Evolutionary conservation across 1,284 basidiomycete genomes (phyloP).

Genomic region (Cutaneotrichosporon mucoides): DNA sequence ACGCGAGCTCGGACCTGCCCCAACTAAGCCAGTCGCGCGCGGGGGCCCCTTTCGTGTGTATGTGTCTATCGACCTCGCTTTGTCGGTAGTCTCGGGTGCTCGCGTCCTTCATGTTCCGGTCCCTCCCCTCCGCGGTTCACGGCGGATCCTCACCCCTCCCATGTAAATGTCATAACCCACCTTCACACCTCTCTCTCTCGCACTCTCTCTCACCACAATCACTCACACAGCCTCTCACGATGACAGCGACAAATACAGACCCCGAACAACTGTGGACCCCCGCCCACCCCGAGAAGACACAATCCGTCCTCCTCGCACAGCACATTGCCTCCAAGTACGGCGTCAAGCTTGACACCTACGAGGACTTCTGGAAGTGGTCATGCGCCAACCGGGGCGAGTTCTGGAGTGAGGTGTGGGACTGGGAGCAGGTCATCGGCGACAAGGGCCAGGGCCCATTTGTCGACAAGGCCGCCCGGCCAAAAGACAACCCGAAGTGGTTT

Average conservation of each 20-base stretch:
- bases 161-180: too few relatives aligned
- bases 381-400: slow-evolving; percentile 60
- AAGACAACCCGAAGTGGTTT: slow-evolving; percentile 77
- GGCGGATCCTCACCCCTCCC: too few relatives aligned
- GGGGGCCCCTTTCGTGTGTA: too few relatives aligned
- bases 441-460: slow-evolving; percentile 57
- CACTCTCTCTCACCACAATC: background rate
- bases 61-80: too few relatives aligned
- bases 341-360: slow-evolving; percentile 58
- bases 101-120: too few relatives aligned
- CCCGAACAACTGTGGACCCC: slow-evolving; percentile 55
- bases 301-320: slow-evolving; percentile 58
- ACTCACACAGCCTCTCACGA: background rate
- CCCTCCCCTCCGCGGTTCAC: too few relatives aligned
- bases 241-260: slow-evolving; percentile 10
- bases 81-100: too few relatives aligned
- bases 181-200: background rate
- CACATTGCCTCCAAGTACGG: slow-evolving; percentile 57
- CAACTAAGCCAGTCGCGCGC: too few relatives aligned
- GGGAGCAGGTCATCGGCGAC: slow-evolving; percentile 61
- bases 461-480: slow-evolving; percentile 58
- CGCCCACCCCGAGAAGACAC: slow-evolving; percentile 52
- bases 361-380: slow-evolving; percentile 70
- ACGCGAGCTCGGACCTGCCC: too few relatives aligned
- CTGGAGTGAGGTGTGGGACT: slow-evolving; percentile 76